Percentiles rank a stretch among this genome's conserved stretches.
These are phyloP conservation scores for Xylariales sp. DNA, from an alignment of 2,329 filamentous ascomycete species.

Conservation along the genomic window DNA sequence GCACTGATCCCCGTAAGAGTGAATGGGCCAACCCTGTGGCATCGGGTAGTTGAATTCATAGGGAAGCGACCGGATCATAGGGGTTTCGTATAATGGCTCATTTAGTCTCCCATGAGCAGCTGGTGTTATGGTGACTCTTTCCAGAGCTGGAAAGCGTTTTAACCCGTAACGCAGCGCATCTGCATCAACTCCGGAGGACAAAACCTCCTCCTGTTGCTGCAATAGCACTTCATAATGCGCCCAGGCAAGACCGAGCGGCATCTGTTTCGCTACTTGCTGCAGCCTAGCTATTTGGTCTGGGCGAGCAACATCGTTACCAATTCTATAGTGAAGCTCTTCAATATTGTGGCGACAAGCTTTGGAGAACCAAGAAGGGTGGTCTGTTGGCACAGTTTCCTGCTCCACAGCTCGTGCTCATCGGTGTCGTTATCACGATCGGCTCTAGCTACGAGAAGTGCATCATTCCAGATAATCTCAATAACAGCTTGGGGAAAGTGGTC, in stretches of 20 bases:
- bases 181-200: too few species aligned
- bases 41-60: too few species aligned
- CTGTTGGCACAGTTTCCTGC: not conserved
- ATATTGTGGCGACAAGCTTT: not conserved
- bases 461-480: slow-evolving; percentile 35
- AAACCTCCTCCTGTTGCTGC: not conserved
- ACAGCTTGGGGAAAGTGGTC: slow-evolving; percentile 24
- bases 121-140: too few species aligned
- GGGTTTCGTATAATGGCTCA: too few species aligned
- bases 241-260: not conserved
- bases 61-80: too few species aligned
- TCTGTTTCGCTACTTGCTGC: not conserved
- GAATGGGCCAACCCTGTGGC: too few species aligned
- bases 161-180: too few species aligned
- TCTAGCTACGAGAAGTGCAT: slow-evolving; percentile 18
- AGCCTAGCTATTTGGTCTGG: not conserved
- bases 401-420: too few species aligned
- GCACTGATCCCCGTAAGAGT: too few species aligned
- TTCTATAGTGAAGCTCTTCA: not conserved
- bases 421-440: too few species aligned
- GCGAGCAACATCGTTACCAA: not conserved
- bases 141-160: too few species aligned
- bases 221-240: not conserved
- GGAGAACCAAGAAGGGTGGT: not conserved
- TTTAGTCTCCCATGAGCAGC: too few species aligned